Base-by-base conservation (phyloP, 2,329 filamentous ascomycete species). In the Byssoonygena ceratinophila region DNA sequence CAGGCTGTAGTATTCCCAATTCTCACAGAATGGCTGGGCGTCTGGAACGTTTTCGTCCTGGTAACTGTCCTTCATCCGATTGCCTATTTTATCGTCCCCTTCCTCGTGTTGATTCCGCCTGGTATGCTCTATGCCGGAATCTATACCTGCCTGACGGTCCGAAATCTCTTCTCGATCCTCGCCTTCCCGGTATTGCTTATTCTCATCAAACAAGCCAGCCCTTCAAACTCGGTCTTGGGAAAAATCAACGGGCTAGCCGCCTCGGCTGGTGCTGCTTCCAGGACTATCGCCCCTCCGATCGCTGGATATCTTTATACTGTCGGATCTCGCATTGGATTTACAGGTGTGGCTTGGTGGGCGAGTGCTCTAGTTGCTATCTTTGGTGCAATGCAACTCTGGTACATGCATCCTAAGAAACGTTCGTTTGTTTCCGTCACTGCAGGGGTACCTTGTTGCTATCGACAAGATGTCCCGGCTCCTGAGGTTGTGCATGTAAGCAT, bases 181-280 rank as follows among this genome's bases (percentile, higher is more conserved):
- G 79, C 78, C 20, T 84, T 83, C 34, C 84, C 83, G 0, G 76
- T 84, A 7, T 74, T 84, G 0, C 72, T 87, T 23, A 86, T 87
- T 55, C 72, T 87, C 51, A 76, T 87, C 61, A 87, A 87, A 65
- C 81, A 87, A 68, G 81, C 84, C 1, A 79, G 81, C 3, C 82
- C 83, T 0, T 76, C 78, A 3, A 72, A 79, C 2, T 75, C 74
- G 1, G 76, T 80, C 4, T 72, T 87, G 14, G 84, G 84, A 1
- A 82, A 79, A 59, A 84, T 87, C 64, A 87, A 87, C 57, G 84
- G 84, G 0, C 69, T 87, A 7, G 83, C 83, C 45, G 85, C 85
- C 55, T 83, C 80, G 2, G 83, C 80, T 1, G 84, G 83, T n/a
- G 85, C 83, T 18, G 78, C 81, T 3, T 82, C 81, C 54, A 76